phyloP scores from a whole-genome alignment of 2,329 filamentous ascomycete species.

The Bertia moriformis region DNA sequence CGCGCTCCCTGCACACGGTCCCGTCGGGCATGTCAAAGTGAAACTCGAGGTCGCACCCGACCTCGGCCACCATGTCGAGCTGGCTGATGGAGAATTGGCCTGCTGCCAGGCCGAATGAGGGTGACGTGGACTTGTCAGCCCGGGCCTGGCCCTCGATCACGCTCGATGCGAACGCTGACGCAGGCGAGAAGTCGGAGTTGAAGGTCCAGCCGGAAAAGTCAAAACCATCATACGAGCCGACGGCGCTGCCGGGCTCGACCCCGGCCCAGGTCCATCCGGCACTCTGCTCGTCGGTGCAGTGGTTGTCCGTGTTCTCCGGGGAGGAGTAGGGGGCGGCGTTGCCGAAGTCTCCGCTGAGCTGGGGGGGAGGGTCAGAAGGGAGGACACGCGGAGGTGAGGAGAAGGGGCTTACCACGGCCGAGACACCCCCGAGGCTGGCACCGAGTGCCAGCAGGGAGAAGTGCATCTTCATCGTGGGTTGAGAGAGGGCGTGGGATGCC shows the following conservation, averaged over 20 bases:
- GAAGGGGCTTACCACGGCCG: not conserved
- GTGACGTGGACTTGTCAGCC: constrained; percentile 22
- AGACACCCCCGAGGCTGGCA: not conserved
- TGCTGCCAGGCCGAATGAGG: constrained; percentile 41
- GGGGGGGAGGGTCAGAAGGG: not conserved
- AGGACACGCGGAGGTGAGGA: not conserved
- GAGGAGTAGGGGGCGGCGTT: constrained; percentile 32
- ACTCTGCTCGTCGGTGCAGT: constrained; percentile 58
- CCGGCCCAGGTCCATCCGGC: constrained; percentile 59
- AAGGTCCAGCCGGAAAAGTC: constrained; percentile 62
- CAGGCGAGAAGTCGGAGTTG: constrained; percentile 38
- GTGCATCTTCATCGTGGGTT: not conserved
- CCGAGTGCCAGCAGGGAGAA: not conserved
- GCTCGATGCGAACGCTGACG: constrained; percentile 37
- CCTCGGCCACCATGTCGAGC: constrained; percentile 60
- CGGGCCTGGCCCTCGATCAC: too few relatives aligned
- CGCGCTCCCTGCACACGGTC: constrained; percentile 65
- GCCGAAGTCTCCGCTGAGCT: not conserved
- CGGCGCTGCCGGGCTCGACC: constrained; percentile 45
- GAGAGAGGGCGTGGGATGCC: too few relatives aligned
- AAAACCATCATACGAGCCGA: constrained; percentile 51
- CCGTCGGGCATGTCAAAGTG: constrained; percentile 77
- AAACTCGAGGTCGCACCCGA: constrained; percentile 70
- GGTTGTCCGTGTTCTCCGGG: constrained; percentile 62
- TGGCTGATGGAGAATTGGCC: constrained; percentile 57